These are phyloP conservation scores for Elsinoe perseae DNA, from an alignment of 2,329 filamentous ascomycete species.

Conservation along the genomic window DNA sequence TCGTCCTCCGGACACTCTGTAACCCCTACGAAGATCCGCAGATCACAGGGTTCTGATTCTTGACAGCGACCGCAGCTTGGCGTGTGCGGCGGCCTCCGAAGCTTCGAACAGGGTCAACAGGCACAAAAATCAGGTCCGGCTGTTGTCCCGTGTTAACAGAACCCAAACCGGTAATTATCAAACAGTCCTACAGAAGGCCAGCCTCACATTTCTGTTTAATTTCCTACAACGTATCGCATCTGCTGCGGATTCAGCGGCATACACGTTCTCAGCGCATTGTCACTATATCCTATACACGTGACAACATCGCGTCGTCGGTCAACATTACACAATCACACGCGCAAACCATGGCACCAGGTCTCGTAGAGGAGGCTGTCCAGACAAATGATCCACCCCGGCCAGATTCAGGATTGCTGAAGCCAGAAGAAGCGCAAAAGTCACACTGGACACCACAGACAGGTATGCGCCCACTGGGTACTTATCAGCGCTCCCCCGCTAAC, in stretches of 20 bases:
- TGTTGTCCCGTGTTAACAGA: background rate
- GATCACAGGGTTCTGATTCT: background rate
- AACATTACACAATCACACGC: background rate
- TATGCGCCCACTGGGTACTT: constrained; percentile 29
- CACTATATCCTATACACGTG: background rate
- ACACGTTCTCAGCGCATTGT: background rate
- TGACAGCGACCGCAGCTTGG: background rate
- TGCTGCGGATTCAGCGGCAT: background rate
- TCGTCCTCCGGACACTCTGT: background rate
- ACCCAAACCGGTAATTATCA: constrained; percentile 5
- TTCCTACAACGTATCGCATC: background rate
- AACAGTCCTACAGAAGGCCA: constrained; percentile 5
- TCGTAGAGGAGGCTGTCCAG: constrained; percentile 33
- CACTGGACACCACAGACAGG: constrained; percentile 41
- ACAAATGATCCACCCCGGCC: constrained; percentile 35
- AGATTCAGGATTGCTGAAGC: constrained; percentile 30
- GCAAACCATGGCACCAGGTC: constrained; percentile 22
- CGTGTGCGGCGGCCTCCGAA: background rate
- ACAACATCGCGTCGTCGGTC: background rate
- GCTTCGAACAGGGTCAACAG: no score
- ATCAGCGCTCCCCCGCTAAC: constrained; percentile 16
- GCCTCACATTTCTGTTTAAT: background rate
- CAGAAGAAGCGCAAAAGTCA: constrained; percentile 21
- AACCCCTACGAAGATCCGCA: constrained; percentile 15
- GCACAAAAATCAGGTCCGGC: background rate